Base-by-base conservation (phyloP, 176 grass and related monocot genomes). In the Saccharum officinarum region DNA sequence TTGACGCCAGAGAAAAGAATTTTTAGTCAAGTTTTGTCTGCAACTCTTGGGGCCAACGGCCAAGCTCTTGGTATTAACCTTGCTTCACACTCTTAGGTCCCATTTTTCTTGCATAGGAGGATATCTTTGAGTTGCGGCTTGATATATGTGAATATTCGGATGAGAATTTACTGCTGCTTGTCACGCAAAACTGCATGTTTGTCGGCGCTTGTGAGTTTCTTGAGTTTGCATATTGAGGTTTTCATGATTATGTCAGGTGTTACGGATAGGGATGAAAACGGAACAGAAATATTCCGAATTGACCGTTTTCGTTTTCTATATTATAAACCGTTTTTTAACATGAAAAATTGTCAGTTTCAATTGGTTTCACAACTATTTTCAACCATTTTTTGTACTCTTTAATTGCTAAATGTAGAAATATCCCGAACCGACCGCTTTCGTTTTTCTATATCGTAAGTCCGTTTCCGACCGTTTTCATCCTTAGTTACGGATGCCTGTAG, bases 11-110 rank as follows among this genome's bases (percentile, higher is more conserved):
- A 66, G 63, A 33, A 66, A 66, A 37, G 12, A 42, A 64, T 17
- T 75, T 57, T 9, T 57, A 8, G 34, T 15, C 47, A 6, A 62
- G n/a, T 86, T 87, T 87, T 77, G 34, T 31, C 38, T 10, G 42
- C 23, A n/a, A 8, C 52, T 69, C 46, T 25, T 59, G 20, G 46
- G 79, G 14, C 44, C 61, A 22, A 59, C n/a, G 79, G 14, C 44
- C 34, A 30, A 59, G 33, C 46, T 61, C 10, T 59, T 0, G 8
- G 45, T 34, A 47, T 40, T 28, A 25, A 3, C 73, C 42, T 63
- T 40, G 20, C n/a, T 69, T 50, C 16, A 30, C 44, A 47, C 25
- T 31, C 28, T 34, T 22, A 76, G 47, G 47, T 11, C 52, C 22
- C 11, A 8, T 60, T 39, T 23, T 49, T 26, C 65, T 30, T 49